Base-by-base conservation (phyloP, 129 eudicot species). In the Escallonia herrerae region DNA sequence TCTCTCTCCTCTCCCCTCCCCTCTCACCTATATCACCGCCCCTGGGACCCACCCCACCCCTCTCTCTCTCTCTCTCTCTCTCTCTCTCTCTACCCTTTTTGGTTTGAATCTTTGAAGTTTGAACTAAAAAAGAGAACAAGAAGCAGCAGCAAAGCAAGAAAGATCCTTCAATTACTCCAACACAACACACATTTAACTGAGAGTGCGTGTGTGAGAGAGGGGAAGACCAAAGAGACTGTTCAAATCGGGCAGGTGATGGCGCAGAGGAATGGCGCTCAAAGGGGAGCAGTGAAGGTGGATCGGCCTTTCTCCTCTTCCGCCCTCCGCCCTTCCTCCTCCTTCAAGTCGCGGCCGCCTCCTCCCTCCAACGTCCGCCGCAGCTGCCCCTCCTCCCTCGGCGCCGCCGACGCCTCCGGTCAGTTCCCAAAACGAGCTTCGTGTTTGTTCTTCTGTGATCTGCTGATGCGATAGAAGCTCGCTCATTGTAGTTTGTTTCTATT, bases 281-380 rank as follows among this genome's bases (percentile, higher is more conserved):
- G 83, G 63, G 83, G 83, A 2, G 14, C 80, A 39, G 56, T 75
- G 58, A 80, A 71, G 66, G 12, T 71, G 48, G 85, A 80, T 56
- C 82, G 84, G 42, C 66, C 46, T 49, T 53, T 43, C 78, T 53
- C 40, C 71, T 74, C 62, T 83, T 61, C 85, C 8, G 81, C 74
- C 64, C 79, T 83, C 9, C 79, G 95, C 56, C 67, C 87, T 8
- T 72, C 94, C 40, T 65, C 79, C 63, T 90, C 95, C 4, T 85
- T 83, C 44, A 87, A 91, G 77, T 83, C 95, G 38, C 79, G 67
- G 76, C 68, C 14, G 53, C 67, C 80, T 60, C 15, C 61, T 5
- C 74, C 83, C 50, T 43, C 84, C 15, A 83, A 73, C 62, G 85
- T 73, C 11, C 97, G 97, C 56, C 97, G 96, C 15, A 79, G 95